These are phyloP conservation scores for Xylaria sp. DNA, from an alignment of 2,329 filamentous ascomycete genomes.

Conservation along the genomic window DNA sequence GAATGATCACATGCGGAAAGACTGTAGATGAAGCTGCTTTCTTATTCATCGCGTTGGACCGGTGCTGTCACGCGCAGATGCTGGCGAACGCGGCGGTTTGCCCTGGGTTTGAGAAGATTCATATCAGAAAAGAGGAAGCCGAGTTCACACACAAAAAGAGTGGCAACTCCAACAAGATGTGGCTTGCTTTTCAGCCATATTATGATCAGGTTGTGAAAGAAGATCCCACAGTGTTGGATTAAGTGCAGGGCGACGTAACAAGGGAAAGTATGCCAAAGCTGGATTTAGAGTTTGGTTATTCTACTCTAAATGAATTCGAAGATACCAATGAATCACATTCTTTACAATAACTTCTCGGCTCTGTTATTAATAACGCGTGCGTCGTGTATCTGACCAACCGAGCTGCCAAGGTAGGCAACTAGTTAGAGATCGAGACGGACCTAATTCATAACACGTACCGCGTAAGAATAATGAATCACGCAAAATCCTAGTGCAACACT, in stretches of 20 bases:
- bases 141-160: conserved; percentile 2
- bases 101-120: not conserved
- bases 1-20: not conserved
- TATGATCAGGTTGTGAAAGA: conserved; percentile 3
- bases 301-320: too few relatives aligned
- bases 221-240: not conserved
- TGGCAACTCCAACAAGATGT: not conserved
- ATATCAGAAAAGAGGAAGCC: not conserved
- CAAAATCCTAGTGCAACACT: too few relatives aligned
- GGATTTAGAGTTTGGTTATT: not conserved
- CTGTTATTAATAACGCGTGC: too few relatives aligned
- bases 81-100: not conserved
- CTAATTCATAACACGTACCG: too few relatives aligned
- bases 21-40: conserved; percentile 1
- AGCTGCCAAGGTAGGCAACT: too few relatives aligned
- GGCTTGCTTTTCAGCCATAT: not conserved
- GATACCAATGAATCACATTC: too few relatives aligned
- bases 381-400: too few relatives aligned
- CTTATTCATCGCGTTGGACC: not conserved
- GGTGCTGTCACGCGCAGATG: conserved; percentile 2
- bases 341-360: too few relatives aligned
- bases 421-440: too few relatives aligned
- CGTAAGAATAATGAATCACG: too few relatives aligned
- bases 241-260: not conserved
- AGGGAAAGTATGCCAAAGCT: not conserved